phyloP scores from a whole-genome alignment of 805 yeast genomes.

The Yamadazyma sp. region DNA sequence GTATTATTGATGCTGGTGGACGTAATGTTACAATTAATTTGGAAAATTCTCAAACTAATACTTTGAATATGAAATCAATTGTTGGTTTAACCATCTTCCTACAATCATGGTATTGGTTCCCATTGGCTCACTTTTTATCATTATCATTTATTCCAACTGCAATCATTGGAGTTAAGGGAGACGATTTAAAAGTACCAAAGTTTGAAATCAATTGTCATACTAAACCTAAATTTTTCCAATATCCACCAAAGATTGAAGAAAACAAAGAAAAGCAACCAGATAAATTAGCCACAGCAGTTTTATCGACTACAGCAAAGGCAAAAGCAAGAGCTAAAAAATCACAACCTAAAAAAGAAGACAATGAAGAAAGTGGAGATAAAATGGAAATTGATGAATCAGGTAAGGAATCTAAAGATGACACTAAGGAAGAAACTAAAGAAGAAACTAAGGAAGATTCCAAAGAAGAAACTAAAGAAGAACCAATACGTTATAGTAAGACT shows the following conservation, averaged over 20 bases:
- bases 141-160: conserved; percentile 92
- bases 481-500: conserved; percentile 54
- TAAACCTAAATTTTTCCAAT: conserved; percentile 74
- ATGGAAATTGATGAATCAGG: conserved; percentile 39
- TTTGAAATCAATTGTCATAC: conserved; percentile 79
- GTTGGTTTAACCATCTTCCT: conserved; percentile 87
- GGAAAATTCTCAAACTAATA: conserved; percentile 85
- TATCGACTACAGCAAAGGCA: conserved; percentile 92
- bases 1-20: conserved; percentile 98
- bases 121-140: conserved; percentile 87
- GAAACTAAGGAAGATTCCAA: neutral
- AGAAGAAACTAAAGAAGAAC: conserved; percentile 22
- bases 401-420: conserved; percentile 12
- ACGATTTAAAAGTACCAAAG: conserved; percentile 82
- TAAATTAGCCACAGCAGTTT: conserved; percentile 86
- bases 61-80: conserved; percentile 84
- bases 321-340: conserved; percentile 82
- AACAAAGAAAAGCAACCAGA: conserved; percentile 79
- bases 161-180: conserved; percentile 72
- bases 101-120: conserved; percentile 99
- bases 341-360: conserved; percentile 50
- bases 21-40: conserved; percentile 92
- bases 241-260: conserved; percentile 86
- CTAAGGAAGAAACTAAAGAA: conserved; percentile 20
- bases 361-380: conserved; percentile 34